phyloP scores from a whole-genome alignment of 2,329 filamentous ascomycete species.

The Curvularia spicifera region DNA sequence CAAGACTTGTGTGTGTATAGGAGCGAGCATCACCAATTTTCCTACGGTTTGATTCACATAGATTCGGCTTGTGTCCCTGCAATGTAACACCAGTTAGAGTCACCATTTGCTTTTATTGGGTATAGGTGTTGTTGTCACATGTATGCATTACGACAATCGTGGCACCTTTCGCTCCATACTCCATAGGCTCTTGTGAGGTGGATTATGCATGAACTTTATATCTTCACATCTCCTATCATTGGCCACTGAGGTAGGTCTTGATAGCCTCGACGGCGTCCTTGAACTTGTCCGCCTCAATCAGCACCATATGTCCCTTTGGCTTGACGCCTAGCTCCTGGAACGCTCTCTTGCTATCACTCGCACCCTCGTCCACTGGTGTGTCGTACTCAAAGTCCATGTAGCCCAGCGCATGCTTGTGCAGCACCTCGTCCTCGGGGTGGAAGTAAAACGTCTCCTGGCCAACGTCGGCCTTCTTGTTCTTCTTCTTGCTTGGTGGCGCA shows the following conservation, averaged over 20 bases:
- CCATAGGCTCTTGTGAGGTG: neutral
- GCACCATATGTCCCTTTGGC: slow-evolving; percentile 80
- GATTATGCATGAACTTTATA: neutral
- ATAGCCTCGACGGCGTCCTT: slow-evolving; percentile 77
- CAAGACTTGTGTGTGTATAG: slow-evolving; percentile 41
- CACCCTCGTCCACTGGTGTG: slow-evolving; percentile 76
- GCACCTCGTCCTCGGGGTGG: slow-evolving; percentile 91
- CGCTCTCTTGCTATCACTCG: slow-evolving; percentile 88
- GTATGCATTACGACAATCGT: neutral
- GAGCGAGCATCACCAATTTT: slow-evolving; percentile 43
- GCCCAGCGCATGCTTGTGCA: slow-evolving; percentile 76
- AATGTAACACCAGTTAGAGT: slow-evolving; percentile 49
- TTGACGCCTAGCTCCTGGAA: slow-evolving; percentile 93
- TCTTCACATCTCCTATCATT: slow-evolving; percentile 13
- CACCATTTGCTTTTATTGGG: slow-evolving; percentile 8
- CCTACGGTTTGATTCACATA: slow-evolving; percentile 38
- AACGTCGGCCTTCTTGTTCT: slow-evolving; percentile 47
- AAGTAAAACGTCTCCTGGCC: slow-evolving; percentile 77
- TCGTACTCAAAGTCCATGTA: slow-evolving; percentile 77
- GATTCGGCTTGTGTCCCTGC: slow-evolving; percentile 45
- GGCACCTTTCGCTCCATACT: neutral
- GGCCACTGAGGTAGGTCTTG: slow-evolving; percentile 68
- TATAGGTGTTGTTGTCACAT: neutral
- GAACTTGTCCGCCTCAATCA: slow-evolving; percentile 83
- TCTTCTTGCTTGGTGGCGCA: slow-evolving; percentile 51